phyloP scores from a whole-genome alignment of 179 eudicot genomes.

The Beta macrorhiza region DNA sequence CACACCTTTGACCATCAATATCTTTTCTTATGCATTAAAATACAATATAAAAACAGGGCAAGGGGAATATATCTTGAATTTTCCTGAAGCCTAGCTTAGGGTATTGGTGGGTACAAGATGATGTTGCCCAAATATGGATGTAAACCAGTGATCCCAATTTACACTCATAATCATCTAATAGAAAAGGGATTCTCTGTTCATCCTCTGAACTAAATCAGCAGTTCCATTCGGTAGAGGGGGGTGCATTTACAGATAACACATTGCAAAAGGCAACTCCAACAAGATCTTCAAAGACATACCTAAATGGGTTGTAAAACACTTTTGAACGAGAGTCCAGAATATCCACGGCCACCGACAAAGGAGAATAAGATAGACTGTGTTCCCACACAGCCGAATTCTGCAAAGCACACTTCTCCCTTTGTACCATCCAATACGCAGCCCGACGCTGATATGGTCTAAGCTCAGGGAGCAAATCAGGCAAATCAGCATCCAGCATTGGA shows the following conservation, averaged over 20 bases:
- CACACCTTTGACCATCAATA: too few relatives aligned
- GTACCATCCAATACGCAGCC: conserved; percentile 94
- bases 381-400: conserved; percentile 30
- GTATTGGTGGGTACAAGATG: background rate
- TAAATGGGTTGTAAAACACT: conserved; percentile 88
- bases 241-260: background rate
- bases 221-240: background rate
- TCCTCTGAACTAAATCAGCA: background rate
- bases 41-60: background rate
- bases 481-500: conserved; percentile 64
- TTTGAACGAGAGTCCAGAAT: conserved; percentile 57
- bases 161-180: background rate
- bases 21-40: too few relatives aligned
- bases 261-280: background rate
- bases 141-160: background rate
- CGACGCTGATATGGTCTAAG: conserved; percentile 98
- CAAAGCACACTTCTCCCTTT: conserved; percentile 67
- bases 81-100: background rate
- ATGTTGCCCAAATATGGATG: background rate
- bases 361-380: conserved; percentile 45
- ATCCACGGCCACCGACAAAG: conserved; percentile 71
- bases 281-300: conserved; percentile 42
- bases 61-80: background rate
- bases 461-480: conserved; percentile 78
- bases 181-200: background rate